Percentiles rank a stretch among this genome's conserved stretches.
Evolutionary conservation across 768 basidiomycete genomes (phyloP).

Genomic region (Auricularia sp.): DNA sequence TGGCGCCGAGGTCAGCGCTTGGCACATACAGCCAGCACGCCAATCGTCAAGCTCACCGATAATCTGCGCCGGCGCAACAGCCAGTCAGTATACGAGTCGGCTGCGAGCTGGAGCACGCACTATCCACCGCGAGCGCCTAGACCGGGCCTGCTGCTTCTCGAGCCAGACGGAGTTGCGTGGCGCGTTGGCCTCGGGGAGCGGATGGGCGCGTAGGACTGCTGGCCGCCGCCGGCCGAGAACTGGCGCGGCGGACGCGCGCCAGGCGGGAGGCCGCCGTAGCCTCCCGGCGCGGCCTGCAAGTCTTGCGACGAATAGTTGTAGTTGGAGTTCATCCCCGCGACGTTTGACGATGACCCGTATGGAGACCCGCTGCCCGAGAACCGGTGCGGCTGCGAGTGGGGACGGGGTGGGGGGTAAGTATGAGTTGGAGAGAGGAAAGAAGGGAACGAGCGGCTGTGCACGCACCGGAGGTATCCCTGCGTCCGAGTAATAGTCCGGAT

Average conservation of each 20-base stretch:
- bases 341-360: neutral
- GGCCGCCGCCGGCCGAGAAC: constrained; percentile 38
- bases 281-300: neutral
- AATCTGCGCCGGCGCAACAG: neutral
- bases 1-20: neutral
- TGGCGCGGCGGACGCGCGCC: constrained; percentile 39
- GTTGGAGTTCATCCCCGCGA: neutral
- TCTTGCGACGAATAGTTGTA: neutral
- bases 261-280: constrained; percentile 12
- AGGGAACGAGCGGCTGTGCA: neutral
- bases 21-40: neutral
- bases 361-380: neutral
- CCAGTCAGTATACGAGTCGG: neutral
- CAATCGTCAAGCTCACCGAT: neutral
- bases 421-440: neutral
- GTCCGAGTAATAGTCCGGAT: neutral
- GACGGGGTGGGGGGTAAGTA: neutral
- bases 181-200: neutral
- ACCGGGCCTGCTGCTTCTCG: constrained; percentile 13
- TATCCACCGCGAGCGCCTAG: constrained; percentile 42
- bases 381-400: neutral
- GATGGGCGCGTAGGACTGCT: constrained; percentile 24
- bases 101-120: constrained; percentile 28
- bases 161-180: constrained; percentile 5
- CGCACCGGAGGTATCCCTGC: neutral